A percentile compares a stretch with the other conserved stretches of the same genome.
Conservation (phyloP, 1,284 basidiomycete species). For the Rhodotorula sp. region DNA sequence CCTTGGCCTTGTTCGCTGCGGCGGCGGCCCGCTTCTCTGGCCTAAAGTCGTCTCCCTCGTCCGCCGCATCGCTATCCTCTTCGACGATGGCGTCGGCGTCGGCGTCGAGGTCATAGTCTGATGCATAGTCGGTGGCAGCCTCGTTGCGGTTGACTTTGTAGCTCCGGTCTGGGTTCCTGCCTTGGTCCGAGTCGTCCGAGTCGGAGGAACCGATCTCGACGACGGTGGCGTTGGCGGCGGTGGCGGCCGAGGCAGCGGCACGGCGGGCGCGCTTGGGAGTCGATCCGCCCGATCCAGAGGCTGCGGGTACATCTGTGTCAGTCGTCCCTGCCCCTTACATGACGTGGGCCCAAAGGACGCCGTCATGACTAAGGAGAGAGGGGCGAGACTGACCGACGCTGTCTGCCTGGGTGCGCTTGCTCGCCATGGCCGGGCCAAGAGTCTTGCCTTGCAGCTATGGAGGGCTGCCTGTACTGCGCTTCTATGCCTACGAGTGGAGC, state of each 20-base stretch:
- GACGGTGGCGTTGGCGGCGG: constrained; percentile 2
- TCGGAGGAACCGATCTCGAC: constrained; percentile 16
- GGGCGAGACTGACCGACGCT: not conserved
- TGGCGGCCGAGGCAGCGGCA: constrained; percentile 16
- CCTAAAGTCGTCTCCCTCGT: constrained; percentile 24
- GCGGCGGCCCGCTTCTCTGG: constrained; percentile 13
- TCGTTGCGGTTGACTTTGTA: constrained; percentile 13
- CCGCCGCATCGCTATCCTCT: not conserved
- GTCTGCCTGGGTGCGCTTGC: constrained; percentile 13
- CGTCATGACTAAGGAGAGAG: constrained; percentile 1
- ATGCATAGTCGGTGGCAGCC: constrained; percentile 2
- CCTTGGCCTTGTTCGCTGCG: not conserved
- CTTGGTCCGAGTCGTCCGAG: constrained; percentile 29
- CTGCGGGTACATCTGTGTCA: constrained; percentile 3
- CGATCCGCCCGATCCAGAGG: not conserved
- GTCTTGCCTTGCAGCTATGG: not conserved
- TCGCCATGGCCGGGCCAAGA: constrained; percentile 4
- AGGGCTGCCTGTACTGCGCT: not conserved
- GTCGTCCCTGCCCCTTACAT: not conserved
- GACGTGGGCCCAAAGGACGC: not conserved
- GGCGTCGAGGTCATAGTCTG: constrained; percentile 22
- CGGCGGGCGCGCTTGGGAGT: constrained; percentile 17
- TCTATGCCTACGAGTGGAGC: not conserved
- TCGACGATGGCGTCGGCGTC: constrained; percentile 11
- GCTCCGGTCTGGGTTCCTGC: constrained; percentile 8